Conservation (phyloP, 2,329 filamentous ascomycete genomes). For the Furcasterigmium sp. region DNA sequence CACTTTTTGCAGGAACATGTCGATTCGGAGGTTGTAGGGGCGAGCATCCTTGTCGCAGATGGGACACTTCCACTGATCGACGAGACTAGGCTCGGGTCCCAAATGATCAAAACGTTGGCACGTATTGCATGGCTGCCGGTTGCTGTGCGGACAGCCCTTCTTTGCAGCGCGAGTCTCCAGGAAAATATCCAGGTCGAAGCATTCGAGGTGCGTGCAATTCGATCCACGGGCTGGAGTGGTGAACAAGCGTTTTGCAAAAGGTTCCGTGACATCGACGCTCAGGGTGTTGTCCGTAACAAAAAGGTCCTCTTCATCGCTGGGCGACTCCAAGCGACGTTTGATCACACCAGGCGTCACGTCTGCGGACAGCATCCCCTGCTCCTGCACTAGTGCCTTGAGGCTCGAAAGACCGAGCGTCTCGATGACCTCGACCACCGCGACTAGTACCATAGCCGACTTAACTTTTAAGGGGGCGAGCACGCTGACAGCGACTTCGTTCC, state of each 20-base stretch:
- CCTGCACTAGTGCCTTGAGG: conserved; percentile 33
- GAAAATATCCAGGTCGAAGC: conserved; percentile 84
- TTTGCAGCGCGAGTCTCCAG: conserved; percentile 59
- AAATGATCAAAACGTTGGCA: conserved; percentile 3
- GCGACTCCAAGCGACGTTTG: conserved; percentile 33
- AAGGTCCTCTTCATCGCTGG: conserved; percentile 56
- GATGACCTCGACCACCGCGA: conserved; percentile 66
- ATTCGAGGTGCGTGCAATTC: conserved; percentile 73
- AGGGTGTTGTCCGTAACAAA: conserved; percentile 53
- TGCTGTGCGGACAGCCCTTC: conserved; percentile 27
- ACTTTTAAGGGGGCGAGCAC: conserved; percentile 19
- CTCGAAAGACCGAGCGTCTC: conserved; percentile 44
- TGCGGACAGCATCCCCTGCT: conserved; percentile 31
- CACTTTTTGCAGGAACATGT: conserved; percentile 67
- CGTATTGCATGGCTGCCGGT: conserved; percentile 30
- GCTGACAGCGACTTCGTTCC: conserved; percentile 57
- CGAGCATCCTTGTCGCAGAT: conserved; percentile 75
- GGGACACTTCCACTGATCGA: conserved; percentile 82
- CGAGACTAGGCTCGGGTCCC: conserved; percentile 42
- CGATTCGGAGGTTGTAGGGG: conserved; percentile 64
- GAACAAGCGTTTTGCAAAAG: conserved; percentile 62
- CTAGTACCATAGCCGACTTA: conserved; percentile 35
- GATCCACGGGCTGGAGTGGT: conserved; percentile 65
- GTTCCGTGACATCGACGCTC: conserved; percentile 60
- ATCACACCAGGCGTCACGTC: conserved; percentile 53